Evolutionary conservation across 805 yeast genomes (phyloP).

Genomic region (Yarrowia sp.): DNA sequence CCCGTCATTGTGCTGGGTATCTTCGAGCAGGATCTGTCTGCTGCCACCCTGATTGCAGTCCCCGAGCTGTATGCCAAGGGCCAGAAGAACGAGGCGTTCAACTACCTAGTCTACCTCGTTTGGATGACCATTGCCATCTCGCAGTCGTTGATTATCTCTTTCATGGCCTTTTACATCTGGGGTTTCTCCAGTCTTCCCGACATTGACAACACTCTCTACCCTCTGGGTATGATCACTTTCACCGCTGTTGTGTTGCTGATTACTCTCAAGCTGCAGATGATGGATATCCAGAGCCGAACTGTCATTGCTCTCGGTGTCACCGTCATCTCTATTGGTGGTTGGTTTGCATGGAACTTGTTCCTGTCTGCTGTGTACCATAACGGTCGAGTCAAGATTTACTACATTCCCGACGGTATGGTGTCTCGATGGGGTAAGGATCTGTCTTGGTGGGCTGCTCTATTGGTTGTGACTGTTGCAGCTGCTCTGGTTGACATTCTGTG

Average conservation of each 20-base stretch:
- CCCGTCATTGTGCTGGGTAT: constrained; percentile 94
- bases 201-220: constrained; percentile 78
- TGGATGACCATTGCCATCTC: constrained; percentile 83
- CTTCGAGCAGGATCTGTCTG: constrained; percentile 88
- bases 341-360: constrained; percentile 81
- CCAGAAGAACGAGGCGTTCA: constrained; percentile 74
- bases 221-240: constrained; percentile 78
- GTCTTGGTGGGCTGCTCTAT: constrained; percentile 85
- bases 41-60: constrained; percentile 85
- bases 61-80: constrained; percentile 90
- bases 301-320: constrained; percentile 71
- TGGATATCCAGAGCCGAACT: constrained; percentile 78
- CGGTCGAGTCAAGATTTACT: constrained; percentile 50
- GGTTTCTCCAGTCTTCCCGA: constrained; percentile 64
- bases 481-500: constrained; percentile 69
- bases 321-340: constrained; percentile 79
- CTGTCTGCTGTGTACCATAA: constrained; percentile 30
- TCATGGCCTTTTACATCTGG: constrained; percentile 70
- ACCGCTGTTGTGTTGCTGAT: constrained; percentile 75
- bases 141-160: constrained; percentile 74
- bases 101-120: constrained; percentile 66
- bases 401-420: constrained; percentile 76
- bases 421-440: constrained; percentile 77
- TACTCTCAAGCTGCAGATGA: constrained; percentile 76
- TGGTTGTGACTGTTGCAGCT: constrained; percentile 65